Evolutionary conservation across 257 asterid genomes (phyloP), one percentile per base, ranked within the genome.

Genomic region (Misopates orontium): DNA sequence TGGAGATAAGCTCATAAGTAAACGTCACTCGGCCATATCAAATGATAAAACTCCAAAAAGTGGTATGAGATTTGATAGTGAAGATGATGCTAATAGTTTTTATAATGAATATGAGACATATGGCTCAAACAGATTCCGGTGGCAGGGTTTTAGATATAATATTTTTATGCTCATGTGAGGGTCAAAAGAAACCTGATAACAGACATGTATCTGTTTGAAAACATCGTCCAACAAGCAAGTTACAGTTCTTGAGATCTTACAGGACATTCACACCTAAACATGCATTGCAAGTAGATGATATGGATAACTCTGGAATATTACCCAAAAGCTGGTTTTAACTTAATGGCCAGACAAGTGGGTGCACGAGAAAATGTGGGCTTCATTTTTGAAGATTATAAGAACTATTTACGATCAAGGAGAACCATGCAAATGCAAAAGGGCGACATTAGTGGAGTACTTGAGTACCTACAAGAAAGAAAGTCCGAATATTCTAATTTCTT

Each of bases 21-120:
- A 1, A 1, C 42, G 42, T 8, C 42, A 36, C 42, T 36, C 42
- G 8, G 8, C 42, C 42, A 36, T 36, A 36, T 8, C 11, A 36
- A 36, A 36, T 36, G 11, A 36, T 4, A 36, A 36, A 36, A 41
- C 28, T 17, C 59, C 62, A 23, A 45, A 19, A 56, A 17, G 18
- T 47, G 66, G 60, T 1, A 69, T 69, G 67, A 60, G 58, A 18
- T 66, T 66, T 16, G 44, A 66, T 8, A 50, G n/a, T 56, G 63
- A 53, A 21, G 16, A 25, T 8, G 19, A 14, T 21, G 72, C 66
- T 0, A 55, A 56, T 23, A 2, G n/a, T 1, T 68, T 58, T 22
- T 44, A 68, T 31, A 12, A 24, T 1, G 17, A 18, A 15, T 68
- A 68, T 48, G 21, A 59, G 21, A 39, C 60, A 59, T 12, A 28